These are phyloP conservation scores for Eustoma russellianum DNA, from an alignment of 257 asterid genomes.

Conservation along the genomic window DNA sequence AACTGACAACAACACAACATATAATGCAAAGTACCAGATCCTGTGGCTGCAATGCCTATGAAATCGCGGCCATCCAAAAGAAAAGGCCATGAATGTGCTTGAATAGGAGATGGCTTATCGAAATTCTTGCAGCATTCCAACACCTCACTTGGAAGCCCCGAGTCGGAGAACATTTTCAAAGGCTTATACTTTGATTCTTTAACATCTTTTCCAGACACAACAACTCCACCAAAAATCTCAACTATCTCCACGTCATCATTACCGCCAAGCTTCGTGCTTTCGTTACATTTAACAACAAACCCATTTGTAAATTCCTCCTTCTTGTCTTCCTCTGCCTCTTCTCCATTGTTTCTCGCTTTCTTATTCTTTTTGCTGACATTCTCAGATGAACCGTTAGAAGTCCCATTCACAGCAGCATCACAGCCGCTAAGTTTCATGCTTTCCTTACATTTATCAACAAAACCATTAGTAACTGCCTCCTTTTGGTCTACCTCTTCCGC, in stretches of 20 bases:
- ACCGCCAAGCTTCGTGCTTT: slow-evolving; percentile 10
- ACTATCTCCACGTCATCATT: slow-evolving; percentile 29
- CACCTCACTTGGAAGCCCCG: slow-evolving; percentile 57
- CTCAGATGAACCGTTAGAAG: slow-evolving; percentile 20
- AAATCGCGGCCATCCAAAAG: slow-evolving; percentile 86
- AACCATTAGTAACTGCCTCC: slow-evolving; percentile 19
- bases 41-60: slow-evolving; percentile 92
- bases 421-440: slow-evolving; percentile 7
- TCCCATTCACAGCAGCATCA: not conserved
- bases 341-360: slow-evolving; percentile 14
- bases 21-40: slow-evolving; percentile 53
- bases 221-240: slow-evolving; percentile 45
- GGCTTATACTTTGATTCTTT: slow-evolving; percentile 51
- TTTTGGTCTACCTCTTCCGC: slow-evolving; percentile 16
- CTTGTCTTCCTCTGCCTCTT: slow-evolving; percentile 14
- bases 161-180: slow-evolving; percentile 48
- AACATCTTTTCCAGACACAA: slow-evolving; percentile 67
- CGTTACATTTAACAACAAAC: slow-evolving; percentile 3
- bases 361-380: slow-evolving; percentile 24
- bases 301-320: slow-evolving; percentile 24
- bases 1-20: not conserved
- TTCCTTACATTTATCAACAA: slow-evolving; percentile 7
- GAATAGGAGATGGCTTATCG: slow-evolving; percentile 89
- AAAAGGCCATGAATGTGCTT: slow-evolving; percentile 91
- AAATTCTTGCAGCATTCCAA: slow-evolving; percentile 81